Evolutionary conservation across 2,329 filamentous ascomycete species (phyloP), one percentile per base, ranked within the genome.

Genomic region (Anthostomella pinea): DNA sequence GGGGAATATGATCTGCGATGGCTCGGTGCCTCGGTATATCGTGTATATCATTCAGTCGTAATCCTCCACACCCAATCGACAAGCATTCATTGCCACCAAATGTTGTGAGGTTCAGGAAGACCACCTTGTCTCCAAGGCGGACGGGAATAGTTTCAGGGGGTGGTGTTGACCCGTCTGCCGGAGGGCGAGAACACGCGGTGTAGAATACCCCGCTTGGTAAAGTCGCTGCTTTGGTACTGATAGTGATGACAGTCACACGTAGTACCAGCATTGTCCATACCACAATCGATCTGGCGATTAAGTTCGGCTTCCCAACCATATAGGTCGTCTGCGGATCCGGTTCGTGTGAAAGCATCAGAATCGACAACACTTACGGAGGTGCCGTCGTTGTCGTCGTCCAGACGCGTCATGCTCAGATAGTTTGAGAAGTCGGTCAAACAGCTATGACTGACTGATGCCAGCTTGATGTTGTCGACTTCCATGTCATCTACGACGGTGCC

Each of bases 281-380:
- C 43, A 34, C 49, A 57, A 10, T 45, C 39, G 23, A 50, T 33
- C 38, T 56, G 56, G 38, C 52, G 53, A 14, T 66, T 60, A 14
- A 69, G 59, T 45, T 71, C 71, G 8, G 70, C 71, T 40, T 77
- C 72, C 74, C 73, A 78, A 9, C 74, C 73, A 38, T 77, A 77
- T 4, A 66, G 48, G 37, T 77, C 72, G 2, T 61, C 54, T 5
- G 56, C 55, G 4, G 58, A 56, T 10, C 51, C 52, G 7, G 51
- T 40, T 32, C 45, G 49, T 5, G 45, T 53, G 27, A 54, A 58
- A 5, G 53, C 33, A 5, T 57, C 58, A 2, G 56, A 54, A 24
- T 57, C 55, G 18, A 53, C 44, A 20, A 56, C 40, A n/a, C 45
- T 53, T 4, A 57, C 39, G 9, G 51, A 46, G 4, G 39, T 24